phyloP scores from a whole-genome alignment of 345 rosid genomes.

The Raphanus raphanistrum region DNA sequence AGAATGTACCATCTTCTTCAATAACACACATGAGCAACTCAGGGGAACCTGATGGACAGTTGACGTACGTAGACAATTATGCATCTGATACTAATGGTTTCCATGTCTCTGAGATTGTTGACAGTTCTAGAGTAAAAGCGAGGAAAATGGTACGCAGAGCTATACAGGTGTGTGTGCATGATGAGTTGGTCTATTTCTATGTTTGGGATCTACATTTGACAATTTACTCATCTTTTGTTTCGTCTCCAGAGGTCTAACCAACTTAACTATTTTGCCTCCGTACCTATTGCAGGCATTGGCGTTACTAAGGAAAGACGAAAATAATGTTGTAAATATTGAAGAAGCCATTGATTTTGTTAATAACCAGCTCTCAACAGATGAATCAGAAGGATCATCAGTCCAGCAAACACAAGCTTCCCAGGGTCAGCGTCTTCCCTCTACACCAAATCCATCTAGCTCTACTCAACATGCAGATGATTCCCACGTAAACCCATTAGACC shows the following conservation, averaged over 20 bases:
- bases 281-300: slow-evolving; percentile 56
- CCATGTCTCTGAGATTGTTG: slow-evolving; percentile 70
- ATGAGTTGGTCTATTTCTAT: slow-evolving; percentile 13
- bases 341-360: slow-evolving; percentile 68
- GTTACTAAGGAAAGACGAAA: slow-evolving; percentile 44
- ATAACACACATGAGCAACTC: slow-evolving; percentile 33
- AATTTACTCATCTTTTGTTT: slow-evolving; percentile 21
- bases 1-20: slow-evolving; percentile 38
- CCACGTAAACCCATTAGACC: slow-evolving; percentile 38
- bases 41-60: slow-evolving; percentile 48
- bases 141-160: slow-evolving; percentile 70
- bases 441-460: slow-evolving; percentile 38
- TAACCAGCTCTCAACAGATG: slow-evolving; percentile 51
- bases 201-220: background rate
- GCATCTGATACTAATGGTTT: slow-evolving; percentile 52
- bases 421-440: slow-evolving; percentile 42
- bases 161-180: slow-evolving; percentile 53
- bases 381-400: slow-evolving; percentile 39
- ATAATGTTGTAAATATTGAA: slow-evolving; percentile 49
- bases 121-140: slow-evolving; percentile 63
- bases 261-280: background rate
- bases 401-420: slow-evolving; percentile 37
- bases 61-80: slow-evolving; percentile 43
- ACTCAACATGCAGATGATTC: slow-evolving; percentile 39
- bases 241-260: background rate